Percentiles rank a stretch among this genome's conserved stretches.
Conservation (phyloP, 1,139 yeast species). For the Nakaseomyces bracarensis region DNA sequence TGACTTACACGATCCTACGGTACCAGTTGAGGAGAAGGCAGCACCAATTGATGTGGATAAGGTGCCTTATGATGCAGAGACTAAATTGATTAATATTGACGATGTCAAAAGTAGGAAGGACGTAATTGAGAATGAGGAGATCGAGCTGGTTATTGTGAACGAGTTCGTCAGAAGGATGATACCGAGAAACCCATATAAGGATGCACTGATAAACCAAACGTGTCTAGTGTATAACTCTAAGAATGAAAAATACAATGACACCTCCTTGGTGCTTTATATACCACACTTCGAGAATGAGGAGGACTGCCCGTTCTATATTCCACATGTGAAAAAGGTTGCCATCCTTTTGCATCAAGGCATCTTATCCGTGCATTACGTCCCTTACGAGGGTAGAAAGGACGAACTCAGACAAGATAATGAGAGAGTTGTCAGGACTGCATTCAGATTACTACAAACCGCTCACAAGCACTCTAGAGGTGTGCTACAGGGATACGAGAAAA, state of each 20-base stretch:
- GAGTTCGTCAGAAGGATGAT: slow-evolving; percentile 70
- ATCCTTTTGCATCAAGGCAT: slow-evolving; percentile 43
- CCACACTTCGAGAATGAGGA: slow-evolving; percentile 61
- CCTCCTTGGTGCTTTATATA: slow-evolving; percentile 57
- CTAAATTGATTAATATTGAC: slow-evolving; percentile 36
- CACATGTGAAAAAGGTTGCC: slow-evolving; percentile 77
- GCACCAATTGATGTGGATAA: not conserved
- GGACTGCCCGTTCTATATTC: slow-evolving; percentile 80
- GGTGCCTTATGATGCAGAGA: slow-evolving; percentile 24
- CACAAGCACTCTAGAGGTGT: slow-evolving; percentile 77
- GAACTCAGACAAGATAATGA: slow-evolving; percentile 36
- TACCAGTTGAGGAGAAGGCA: not conserved
- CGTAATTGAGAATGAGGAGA: slow-evolving; percentile 9
- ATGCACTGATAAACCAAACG: slow-evolving; percentile 74
- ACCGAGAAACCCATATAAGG: slow-evolving; percentile 85
- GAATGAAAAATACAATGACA: slow-evolving; percentile 28
- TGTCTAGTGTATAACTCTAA: slow-evolving; percentile 46
- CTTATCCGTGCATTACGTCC: slow-evolving; percentile 77
- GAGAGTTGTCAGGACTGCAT: slow-evolving; percentile 73
- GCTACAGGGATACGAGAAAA: slow-evolving; percentile 73
- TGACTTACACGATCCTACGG: not conserved
- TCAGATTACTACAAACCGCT: slow-evolving; percentile 69
- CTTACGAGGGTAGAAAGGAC: slow-evolving; percentile 36
- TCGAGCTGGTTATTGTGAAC: slow-evolving; percentile 20
- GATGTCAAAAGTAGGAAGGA: slow-evolving; percentile 40